phyloP scores from a whole-genome alignment of 2,329 filamentous ascomycete genomes.

The Ascochyta fabae region DNA sequence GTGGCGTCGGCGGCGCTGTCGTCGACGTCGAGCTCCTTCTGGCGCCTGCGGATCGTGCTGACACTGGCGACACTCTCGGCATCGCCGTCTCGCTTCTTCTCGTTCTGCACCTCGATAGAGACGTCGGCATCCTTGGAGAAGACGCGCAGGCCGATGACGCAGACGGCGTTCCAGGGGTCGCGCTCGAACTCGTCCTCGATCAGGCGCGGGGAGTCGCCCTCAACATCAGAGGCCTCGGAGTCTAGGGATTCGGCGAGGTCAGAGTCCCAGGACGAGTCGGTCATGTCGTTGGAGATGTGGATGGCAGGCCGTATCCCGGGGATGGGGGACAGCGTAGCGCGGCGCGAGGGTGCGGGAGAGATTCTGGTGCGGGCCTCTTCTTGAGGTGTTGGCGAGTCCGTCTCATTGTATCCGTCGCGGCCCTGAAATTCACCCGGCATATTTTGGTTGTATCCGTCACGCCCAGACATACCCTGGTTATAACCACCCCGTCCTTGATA shows the following conservation, averaged over 20 bases:
- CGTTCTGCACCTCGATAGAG: slow-evolving; percentile 59
- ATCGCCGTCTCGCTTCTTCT: slow-evolving; percentile 31
- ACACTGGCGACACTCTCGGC: slow-evolving; percentile 33
- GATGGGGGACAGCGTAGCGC: slow-evolving; percentile 47
- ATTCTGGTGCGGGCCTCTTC: slow-evolving; percentile 28
- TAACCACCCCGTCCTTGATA: slow-evolving; percentile 43
- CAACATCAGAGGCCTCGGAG: slow-evolving; percentile 36
- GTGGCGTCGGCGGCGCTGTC: slow-evolving; percentile 51
- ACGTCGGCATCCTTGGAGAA: slow-evolving; percentile 61
- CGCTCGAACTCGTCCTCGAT: slow-evolving; percentile 53
- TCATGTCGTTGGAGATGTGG: slow-evolving; percentile 42
- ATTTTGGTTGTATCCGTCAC: no score
- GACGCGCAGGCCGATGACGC: slow-evolving; percentile 65
- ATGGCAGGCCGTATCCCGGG: slow-evolving; percentile 46
- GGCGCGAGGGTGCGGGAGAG: slow-evolving; percentile 41
- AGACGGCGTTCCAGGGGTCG: slow-evolving; percentile 67
- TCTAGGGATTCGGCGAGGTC: slow-evolving; percentile 48
- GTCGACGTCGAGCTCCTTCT: slow-evolving; percentile 50
- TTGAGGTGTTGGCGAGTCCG: slow-evolving; percentile 42
- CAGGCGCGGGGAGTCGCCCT: slow-evolving; percentile 17
- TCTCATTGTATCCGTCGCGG: slow-evolving; percentile 46
- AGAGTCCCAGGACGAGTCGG: slow-evolving; percentile 50
- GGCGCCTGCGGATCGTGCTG: slow-evolving; percentile 27
- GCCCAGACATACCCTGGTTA: slow-evolving; percentile 38
- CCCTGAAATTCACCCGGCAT: slow-evolving; percentile 42